Evolutionary conservation across 2,329 filamentous ascomycete species (phyloP).

Genomic region (Aspergillus neotritici): DNA sequence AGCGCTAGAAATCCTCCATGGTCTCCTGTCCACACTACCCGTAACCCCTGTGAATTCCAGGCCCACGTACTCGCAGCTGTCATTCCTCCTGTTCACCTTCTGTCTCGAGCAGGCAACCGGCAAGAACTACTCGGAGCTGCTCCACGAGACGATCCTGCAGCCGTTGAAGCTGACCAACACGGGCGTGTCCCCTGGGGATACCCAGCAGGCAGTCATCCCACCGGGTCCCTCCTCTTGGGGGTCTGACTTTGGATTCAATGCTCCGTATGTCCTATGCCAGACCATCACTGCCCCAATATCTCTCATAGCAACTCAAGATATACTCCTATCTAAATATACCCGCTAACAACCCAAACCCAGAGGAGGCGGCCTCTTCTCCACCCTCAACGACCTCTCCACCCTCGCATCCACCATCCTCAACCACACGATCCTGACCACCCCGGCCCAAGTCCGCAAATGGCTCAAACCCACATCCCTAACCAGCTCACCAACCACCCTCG

Average conservation of each 20-base stretch:
- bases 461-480: slow-evolving; percentile 32
- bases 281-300: neutral
- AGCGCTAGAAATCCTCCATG: slow-evolving; percentile 28
- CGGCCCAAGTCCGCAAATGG: slow-evolving; percentile 26
- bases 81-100: slow-evolving; percentile 35
- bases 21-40: slow-evolving; percentile 27
- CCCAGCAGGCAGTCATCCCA: slow-evolving; percentile 30
- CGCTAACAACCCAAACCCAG: slow-evolving; percentile 13
- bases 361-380: slow-evolving; percentile 33
- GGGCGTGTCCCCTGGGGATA: slow-evolving; percentile 25
- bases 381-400: slow-evolving; percentile 28
- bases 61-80: slow-evolving; percentile 41
- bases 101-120: slow-evolving; percentile 26
- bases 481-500: slow-evolving; percentile 25
- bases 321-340: no score
- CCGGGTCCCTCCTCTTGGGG: slow-evolving; percentile 30
- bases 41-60: slow-evolving; percentile 27
- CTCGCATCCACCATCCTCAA: slow-evolving; percentile 28
- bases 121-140: slow-evolving; percentile 19
- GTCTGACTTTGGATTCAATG: slow-evolving; percentile 28
- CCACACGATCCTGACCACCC: slow-evolving; percentile 19
- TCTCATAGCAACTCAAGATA: no score
- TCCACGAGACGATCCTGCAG: slow-evolving; percentile 20
- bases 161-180: slow-evolving; percentile 23
- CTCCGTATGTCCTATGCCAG: slow-evolving; percentile 33